phyloP scores from a whole-genome alignment of 495 filamentous ascomycete genomes.

The Chlorociboria aeruginascens region DNA sequence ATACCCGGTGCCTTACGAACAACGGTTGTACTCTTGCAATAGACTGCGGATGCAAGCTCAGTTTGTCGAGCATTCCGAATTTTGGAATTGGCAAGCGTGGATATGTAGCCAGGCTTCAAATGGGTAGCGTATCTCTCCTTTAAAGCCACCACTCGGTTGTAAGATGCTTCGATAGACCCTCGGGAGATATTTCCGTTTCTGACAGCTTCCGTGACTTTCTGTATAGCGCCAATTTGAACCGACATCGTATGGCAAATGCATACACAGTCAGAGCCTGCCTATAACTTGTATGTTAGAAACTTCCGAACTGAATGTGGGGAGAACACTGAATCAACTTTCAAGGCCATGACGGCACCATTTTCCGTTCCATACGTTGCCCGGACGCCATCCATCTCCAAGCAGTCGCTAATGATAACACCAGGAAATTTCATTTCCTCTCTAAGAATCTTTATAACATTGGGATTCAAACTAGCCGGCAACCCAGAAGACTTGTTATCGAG shows the following conservation, averaged over 20 bases:
- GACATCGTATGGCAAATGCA: conserved; percentile 40
- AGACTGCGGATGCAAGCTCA: conserved; percentile 24
- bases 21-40: conserved; percentile 30
- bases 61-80: background rate
- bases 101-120: conserved; percentile 17
- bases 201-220: conserved; percentile 28
- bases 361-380: conserved; percentile 34
- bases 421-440: conserved; percentile 74
- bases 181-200: conserved; percentile 24
- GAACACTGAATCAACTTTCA: conserved; percentile 15
- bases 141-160: conserved; percentile 24
- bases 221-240: conserved; percentile 33
- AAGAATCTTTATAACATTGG: conserved; percentile 71
- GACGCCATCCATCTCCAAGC: conserved; percentile 76
- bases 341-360: conserved; percentile 32
- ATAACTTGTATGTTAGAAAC: background rate
- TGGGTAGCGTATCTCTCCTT: conserved; percentile 27
- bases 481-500: conserved; percentile 29
- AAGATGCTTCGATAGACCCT: conserved; percentile 26
- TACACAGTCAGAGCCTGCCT: conserved; percentile 36
- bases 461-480: conserved; percentile 45
- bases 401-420: conserved; percentile 82
- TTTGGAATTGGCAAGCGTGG: background rate
- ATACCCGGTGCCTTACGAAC: conserved; percentile 23
- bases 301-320: background rate